Base-by-base conservation (phyloP, 2,329 filamentous ascomycete genomes). In the Aspergillus fischeri region DNA sequence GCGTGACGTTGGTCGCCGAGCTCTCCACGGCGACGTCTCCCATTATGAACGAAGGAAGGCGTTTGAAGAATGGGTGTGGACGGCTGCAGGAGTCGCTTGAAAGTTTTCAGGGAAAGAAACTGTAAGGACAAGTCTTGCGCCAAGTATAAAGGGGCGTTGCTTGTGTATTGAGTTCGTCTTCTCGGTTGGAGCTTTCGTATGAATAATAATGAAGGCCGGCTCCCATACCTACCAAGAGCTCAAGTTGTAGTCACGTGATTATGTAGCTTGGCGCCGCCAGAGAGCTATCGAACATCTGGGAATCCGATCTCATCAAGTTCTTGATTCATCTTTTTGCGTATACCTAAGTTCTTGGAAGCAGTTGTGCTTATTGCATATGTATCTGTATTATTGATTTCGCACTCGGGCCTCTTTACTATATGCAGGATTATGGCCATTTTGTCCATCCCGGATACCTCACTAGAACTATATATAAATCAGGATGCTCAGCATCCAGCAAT, bases 21-120 rank as follows among this genome's bases (percentile, higher is more conserved):
- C 84, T 92, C 79, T 96, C 91, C 73, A 96, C 86, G 70, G 89
- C 83, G 73, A 91, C 85, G 81, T 96, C 91, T 76, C 87, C 92
- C 93, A 97, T 97, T 67, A 55, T 74, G 69, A 52, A 67, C 55
- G 17, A 35, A 29, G 24, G 29, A 29, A 14, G 17, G 10, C 6
- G 28, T 41, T 51, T 20, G 24, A 24, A 24, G 44, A 14, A 3
- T 47, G 11, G 44, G 11, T 17, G 44, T 11, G 2, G 20, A 24
- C 7, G 24, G 21, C 21, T 47, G 44, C 44, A 24, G 44, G 17
- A 27, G 11, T 24, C 21, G 44, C 4, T 24, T 47, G 10, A 24
- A 25, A 11, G 21, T 3, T 27, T 3, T 47, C 27, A 10, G 10
- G 45, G 9, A 32, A 50, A 27, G n/a, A 53, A 45, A 28, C 24